These are phyloP conservation scores for Silybum marianum DNA, from an alignment of 129 eudicot genomes.

Conservation along the genomic window DNA sequence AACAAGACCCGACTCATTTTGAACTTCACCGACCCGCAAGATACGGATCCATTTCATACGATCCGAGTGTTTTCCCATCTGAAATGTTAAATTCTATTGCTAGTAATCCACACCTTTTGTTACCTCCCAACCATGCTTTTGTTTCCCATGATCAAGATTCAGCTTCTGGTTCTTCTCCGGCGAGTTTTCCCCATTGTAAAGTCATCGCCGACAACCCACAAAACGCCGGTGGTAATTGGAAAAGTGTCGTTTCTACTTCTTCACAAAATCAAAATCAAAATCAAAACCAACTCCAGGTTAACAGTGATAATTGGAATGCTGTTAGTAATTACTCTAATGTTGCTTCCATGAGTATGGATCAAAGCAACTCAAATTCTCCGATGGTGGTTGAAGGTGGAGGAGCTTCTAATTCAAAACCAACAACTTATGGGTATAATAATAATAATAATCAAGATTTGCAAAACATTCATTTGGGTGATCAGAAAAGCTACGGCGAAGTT, in stretches of 20 bases:
- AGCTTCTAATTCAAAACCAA: slow-evolving; percentile 24
- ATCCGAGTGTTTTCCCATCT: slow-evolving; percentile 45
- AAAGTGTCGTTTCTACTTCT: slow-evolving; percentile 33
- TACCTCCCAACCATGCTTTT: slow-evolving; percentile 40
- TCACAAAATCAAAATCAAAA: too few species aligned
- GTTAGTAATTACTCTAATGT: slow-evolving; percentile 25
- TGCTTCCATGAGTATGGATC: slow-evolving; percentile 30
- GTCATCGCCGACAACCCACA: slow-evolving; percentile 50
- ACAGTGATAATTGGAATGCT: slow-evolving; percentile 40
- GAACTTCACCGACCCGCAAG: slow-evolving; percentile 29
- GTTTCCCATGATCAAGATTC: slow-evolving; percentile 40
- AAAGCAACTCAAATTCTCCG: slow-evolving; percentile 23
- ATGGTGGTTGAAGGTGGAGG: slow-evolving; percentile 24
- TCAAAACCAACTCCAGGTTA: slow-evolving; percentile 19
- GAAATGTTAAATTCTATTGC: slow-evolving; percentile 50
- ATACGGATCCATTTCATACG: slow-evolving; percentile 43
- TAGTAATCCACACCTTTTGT: slow-evolving; percentile 40
- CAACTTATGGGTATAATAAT: slow-evolving; percentile 12
- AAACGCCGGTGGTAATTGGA: slow-evolving; percentile 45
- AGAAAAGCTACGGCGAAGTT: slow-evolving; percentile 34
- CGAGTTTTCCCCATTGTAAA: slow-evolving; percentile 30
- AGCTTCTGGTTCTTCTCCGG: slow-evolving; percentile 31
- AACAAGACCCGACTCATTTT: slow-evolving; percentile 23
- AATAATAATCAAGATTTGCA: slow-evolving; percentile 27
- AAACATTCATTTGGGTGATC: slow-evolving; percentile 28